Evolutionary conservation across 2,329 filamentous ascomycete species (phyloP).

Genomic region (Chrysosphaeria jannelii): DNA sequence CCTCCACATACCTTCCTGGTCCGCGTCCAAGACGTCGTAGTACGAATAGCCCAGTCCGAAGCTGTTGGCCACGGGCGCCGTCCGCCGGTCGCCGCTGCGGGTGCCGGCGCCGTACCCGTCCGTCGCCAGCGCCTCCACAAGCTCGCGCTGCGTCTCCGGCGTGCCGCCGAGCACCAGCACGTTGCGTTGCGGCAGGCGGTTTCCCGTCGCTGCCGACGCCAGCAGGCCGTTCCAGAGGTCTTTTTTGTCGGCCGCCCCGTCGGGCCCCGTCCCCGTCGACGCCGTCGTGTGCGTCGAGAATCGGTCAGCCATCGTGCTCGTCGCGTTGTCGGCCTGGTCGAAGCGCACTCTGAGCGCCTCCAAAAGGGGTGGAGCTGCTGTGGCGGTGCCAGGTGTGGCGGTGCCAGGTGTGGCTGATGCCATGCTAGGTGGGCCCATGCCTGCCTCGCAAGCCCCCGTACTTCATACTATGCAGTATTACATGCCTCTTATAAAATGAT

Average conservation of each 20-base stretch:
- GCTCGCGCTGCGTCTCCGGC: conserved; percentile 57
- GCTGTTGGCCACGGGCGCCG: conserved; percentile 52
- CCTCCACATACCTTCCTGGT: conserved; percentile 53
- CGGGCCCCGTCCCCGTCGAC: conserved; percentile 19
- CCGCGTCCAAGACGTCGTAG: conserved; percentile 74
- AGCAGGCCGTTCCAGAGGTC: conserved; percentile 90
- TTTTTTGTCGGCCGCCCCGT: conserved; percentile 24
- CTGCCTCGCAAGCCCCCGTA: no score
- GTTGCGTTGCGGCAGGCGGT: conserved; percentile 75
- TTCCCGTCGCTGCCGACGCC: conserved; percentile 67
- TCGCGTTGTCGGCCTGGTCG: no score
- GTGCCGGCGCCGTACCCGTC: no score
- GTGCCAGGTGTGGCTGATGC: no score
- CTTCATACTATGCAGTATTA: no score
- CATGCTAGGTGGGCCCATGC: no score
- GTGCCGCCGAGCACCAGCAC: conserved; percentile 61
- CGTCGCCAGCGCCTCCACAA: conserved; percentile 32
- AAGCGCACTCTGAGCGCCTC: no score
- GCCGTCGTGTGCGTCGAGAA: conserved; percentile 26
- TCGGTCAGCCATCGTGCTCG: conserved; percentile 23
- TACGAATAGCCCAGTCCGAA: conserved; percentile 89
- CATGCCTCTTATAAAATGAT: no score
- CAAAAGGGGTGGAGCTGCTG: no score
- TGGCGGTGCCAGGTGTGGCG: no score
- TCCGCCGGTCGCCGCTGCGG: conserved; percentile 24